Percentiles rank a stretch among this genome's conserved stretches.
Evolutionary conservation across 495 filamentous ascomycete species (phyloP).

Genomic region (Penicillium riverlandense): DNA sequence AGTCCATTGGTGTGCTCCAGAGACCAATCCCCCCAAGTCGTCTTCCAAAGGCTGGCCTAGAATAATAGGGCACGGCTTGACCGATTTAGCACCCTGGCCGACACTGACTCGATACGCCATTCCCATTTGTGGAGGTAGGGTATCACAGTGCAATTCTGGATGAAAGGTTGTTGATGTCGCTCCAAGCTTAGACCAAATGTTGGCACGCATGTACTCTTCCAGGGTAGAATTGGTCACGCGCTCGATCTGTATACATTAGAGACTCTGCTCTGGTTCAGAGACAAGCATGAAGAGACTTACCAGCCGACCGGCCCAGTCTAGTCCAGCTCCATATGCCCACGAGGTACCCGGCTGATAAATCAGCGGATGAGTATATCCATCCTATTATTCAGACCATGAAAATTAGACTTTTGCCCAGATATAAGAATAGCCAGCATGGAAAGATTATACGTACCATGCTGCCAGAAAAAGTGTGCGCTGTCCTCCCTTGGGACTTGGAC

Average conservation of each 20-base stretch:
- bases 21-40: conserved; percentile 46
- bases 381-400: neutral
- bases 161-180: conserved; percentile 9
- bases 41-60: conserved; percentile 15
- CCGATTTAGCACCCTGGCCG: conserved; percentile 1
- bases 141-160: conserved; percentile 1
- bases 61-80: neutral
- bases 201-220: conserved; percentile 34
- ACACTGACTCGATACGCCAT: conserved; percentile 2
- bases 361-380: conserved; percentile 25
- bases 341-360: conserved; percentile 36
- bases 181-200: conserved; percentile 33
- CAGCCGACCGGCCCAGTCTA: conserved; percentile 41
- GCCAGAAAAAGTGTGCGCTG: conserved; percentile 8
- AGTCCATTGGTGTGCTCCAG: conserved; percentile 20
- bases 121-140: neutral
- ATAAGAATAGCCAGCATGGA: neutral
- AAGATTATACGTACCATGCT: conserved; percentile 3
- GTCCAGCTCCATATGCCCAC: conserved; percentile 36
- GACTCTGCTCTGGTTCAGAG: neutral
- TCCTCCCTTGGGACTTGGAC: conserved; percentile 6
- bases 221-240: conserved; percentile 23
- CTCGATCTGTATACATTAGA: conserved; percentile 3
- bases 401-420: no score
- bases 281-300: conserved; percentile 4